These are phyloP conservation scores for Vitellaria paradoxa DNA, from an alignment of 179 eudicot genomes.

Conservation along the genomic window DNA sequence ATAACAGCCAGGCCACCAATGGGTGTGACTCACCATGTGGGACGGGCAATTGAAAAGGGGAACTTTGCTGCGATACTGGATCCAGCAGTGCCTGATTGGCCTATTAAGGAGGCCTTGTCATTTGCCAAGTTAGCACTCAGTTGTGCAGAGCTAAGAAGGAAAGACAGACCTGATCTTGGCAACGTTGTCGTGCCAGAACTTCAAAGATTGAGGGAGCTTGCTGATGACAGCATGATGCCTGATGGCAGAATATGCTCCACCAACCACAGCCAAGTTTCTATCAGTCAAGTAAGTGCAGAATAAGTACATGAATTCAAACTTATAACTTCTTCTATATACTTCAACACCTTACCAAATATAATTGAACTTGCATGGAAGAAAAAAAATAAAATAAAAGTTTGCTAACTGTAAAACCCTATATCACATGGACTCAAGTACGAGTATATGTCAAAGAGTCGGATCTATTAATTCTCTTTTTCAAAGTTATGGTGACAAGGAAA, in stretches of 20 bases:
- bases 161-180: conserved; percentile 54
- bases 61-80: conserved; percentile 47
- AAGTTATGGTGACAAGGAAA: too few relatives aligned
- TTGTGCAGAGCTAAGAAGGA: conserved; percentile 49
- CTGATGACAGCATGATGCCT: conserved; percentile 4
- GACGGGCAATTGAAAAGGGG: conserved; percentile 44
- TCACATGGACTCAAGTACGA: too few relatives aligned
- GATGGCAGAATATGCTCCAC: not conserved
- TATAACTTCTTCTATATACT: not conserved
- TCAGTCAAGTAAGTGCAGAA: not conserved
- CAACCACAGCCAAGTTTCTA: not conserved
- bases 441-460: too few relatives aligned
- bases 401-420: too few relatives aligned
- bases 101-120: conserved; percentile 38
- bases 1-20: conserved; percentile 54
- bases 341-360: not conserved
- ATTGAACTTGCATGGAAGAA: not conserved
- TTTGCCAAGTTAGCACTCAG: conserved; percentile 47
- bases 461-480: too few relatives aligned
- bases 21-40: conserved; percentile 59
- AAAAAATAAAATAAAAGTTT: too few relatives aligned
- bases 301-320: not conserved
- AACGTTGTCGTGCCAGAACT: conserved; percentile 22
- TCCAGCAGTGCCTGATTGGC: conserved; percentile 42
- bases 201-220: conserved; percentile 12